Conservation (phyloP, 768 basidiomycete genomes). For the Podaxis sp. region DNA sequence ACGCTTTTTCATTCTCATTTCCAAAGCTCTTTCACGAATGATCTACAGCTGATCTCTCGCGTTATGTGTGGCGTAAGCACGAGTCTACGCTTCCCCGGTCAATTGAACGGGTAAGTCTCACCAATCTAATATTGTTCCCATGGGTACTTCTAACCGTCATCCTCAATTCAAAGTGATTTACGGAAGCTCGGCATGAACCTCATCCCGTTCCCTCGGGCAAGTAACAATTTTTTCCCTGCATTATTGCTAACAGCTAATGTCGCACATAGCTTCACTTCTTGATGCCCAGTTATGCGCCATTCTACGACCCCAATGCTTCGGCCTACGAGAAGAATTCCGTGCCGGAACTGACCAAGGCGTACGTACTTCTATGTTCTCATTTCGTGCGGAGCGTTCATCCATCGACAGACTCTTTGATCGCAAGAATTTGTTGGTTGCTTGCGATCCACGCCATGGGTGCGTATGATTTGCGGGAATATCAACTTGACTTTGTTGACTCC, state of each 20-base stretch:
- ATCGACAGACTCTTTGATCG: conserved; percentile 70
- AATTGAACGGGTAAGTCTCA: conserved; percentile 75
- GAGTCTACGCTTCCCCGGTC: conserved; percentile 90
- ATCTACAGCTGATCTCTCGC: conserved; percentile 65
- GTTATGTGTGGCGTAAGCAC: conserved; percentile 97
- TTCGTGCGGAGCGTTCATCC: background rate
- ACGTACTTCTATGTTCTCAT: conserved; percentile 23
- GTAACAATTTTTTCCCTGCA: conserved; percentile 21
- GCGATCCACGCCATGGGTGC: conserved; percentile 77
- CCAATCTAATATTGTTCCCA: background rate
- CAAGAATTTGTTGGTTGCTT: conserved; percentile 78
- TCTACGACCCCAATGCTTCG: conserved; percentile 65
- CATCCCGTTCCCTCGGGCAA: conserved; percentile 91
- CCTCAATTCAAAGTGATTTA: conserved; percentile 55
- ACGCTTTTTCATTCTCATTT: conserved; percentile 19
- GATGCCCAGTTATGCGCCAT: conserved; percentile 92
- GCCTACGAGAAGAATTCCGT: conserved; percentile 62
- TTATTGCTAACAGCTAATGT: background rate
- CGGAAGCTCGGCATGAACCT: conserved; percentile 93
- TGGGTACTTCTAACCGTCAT: conserved; percentile 9
- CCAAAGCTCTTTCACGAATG: background rate
- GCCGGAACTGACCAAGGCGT: conserved; percentile 75
- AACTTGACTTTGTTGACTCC: conserved; percentile 9
- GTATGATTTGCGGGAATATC: conserved; percentile 19
- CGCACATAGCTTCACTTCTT: conserved; percentile 84